A percentile compares a stretch with the other conserved stretches of the same genome.
Conservation (phyloP, 2,329 filamentous ascomycete genomes). For the Periconia digitata region DNA sequence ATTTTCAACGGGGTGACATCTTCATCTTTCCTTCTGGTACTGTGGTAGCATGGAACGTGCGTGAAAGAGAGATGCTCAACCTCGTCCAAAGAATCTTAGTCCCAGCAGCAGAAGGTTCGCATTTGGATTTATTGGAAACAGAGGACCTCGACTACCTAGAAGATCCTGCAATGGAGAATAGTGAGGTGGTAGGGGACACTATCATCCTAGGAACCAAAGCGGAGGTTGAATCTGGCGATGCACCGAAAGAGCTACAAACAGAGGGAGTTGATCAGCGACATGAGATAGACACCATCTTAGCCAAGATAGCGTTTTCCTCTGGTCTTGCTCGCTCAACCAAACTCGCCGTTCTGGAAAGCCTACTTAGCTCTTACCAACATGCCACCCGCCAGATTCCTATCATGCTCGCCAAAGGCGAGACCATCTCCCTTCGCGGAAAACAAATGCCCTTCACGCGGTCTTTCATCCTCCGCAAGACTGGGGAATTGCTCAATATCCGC, state of each 20-base stretch:
- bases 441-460: constrained; percentile 59
- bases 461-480: constrained; percentile 91
- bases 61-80: constrained; percentile 66
- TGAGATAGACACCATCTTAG: constrained; percentile 67
- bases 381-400: constrained; percentile 81
- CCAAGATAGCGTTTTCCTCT: constrained; percentile 95
- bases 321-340: constrained; percentile 92
- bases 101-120: constrained; percentile 73
- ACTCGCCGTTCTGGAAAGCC: constrained; percentile 84
- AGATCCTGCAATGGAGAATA: constrained; percentile 71
- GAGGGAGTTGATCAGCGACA: constrained; percentile 32
- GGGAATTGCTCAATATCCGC: constrained; percentile 83
- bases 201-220: constrained; percentile 81
- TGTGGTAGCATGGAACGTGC: constrained; percentile 87
- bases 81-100: constrained; percentile 66
- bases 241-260: constrained; percentile 47
- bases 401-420: constrained; percentile 69
- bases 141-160: constrained; percentile 88
- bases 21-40: constrained; percentile 96
- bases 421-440: constrained; percentile 47
- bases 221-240: constrained; percentile 16
- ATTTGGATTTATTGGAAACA: constrained; percentile 72
- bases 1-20: constrained; percentile 71
- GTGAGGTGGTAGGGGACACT: constrained; percentile 80
- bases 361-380: constrained; percentile 81